A percentile compares a stretch with the other conserved stretches of the same genome.
These are phyloP conservation scores for Fomitopsis serialis DNA, from an alignment of 768 basidiomycete species.

Conservation along the genomic window DNA sequence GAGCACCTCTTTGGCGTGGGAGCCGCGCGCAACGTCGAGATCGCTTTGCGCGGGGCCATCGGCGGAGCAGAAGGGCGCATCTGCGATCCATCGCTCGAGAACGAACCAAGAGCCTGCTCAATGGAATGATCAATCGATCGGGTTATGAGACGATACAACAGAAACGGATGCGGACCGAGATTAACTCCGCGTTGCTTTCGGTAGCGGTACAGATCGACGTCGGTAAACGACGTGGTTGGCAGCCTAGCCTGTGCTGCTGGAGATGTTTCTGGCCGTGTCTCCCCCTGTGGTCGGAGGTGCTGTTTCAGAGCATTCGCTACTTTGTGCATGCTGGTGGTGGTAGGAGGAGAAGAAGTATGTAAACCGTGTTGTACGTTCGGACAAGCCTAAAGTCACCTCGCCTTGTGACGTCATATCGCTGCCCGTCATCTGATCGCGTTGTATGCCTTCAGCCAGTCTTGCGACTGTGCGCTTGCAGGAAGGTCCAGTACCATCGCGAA, in stretches of 20 bases:
- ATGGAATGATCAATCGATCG: not conserved
- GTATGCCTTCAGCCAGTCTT: no score
- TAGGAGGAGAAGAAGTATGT: no score
- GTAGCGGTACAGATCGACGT: conserved; percentile 42
- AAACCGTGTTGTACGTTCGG: no score
- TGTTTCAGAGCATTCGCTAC: conserved; percentile 8
- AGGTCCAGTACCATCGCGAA: no score
- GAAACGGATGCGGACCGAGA: conserved; percentile 45
- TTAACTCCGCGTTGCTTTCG: conserved; percentile 80
- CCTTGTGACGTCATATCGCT: no score
- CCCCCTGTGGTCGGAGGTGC: not conserved
- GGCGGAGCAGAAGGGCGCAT: conserved; percentile 51
- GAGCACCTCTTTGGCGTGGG: conserved; percentile 35
- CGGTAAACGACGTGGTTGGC: conserved; percentile 8
- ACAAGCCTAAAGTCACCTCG: no score
- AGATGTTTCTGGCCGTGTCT: not conserved
- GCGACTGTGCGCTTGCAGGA: no score
- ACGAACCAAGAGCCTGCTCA: conserved; percentile 72
- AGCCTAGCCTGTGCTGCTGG: not conserved
- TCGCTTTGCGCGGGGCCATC: conserved; percentile 56
- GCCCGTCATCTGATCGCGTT: no score
- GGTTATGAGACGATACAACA: not conserved
- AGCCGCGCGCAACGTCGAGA: conserved; percentile 60
- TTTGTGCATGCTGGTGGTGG: conserved; percentile 11
- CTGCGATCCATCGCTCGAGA: conserved; percentile 71